A percentile compares a stretch with the other conserved stretches of the same genome.
Evolutionary conservation across 148 eudicot genomes (phyloP).

Genomic region (Rhododendron kiyosumense): DNA sequence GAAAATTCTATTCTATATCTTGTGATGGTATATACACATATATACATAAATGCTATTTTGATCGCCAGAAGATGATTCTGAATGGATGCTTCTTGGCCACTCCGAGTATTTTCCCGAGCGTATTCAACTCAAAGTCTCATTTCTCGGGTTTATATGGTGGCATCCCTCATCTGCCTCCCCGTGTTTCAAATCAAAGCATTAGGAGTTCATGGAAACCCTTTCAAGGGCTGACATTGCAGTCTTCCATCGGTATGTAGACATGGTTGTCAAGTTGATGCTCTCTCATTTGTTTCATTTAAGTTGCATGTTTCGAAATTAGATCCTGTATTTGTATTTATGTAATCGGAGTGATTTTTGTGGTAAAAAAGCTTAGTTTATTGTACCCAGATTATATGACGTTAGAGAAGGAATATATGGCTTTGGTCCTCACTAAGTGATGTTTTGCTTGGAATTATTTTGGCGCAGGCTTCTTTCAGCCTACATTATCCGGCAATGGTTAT

Average conservation of each 20-base stretch:
- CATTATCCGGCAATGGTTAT: not conserved
- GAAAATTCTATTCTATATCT: not conserved
- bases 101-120: not conserved
- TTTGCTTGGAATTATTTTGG: not conserved
- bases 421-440: not conserved
- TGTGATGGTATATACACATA: not conserved
- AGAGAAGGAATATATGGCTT: not conserved
- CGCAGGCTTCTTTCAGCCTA: not conserved
- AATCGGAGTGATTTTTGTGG: not conserved
- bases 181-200: not conserved
- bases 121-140: not conserved
- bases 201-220: not conserved
- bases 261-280: not conserved
- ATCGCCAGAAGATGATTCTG: not conserved
- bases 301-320: not conserved
- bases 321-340: not conserved
- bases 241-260: not conserved
- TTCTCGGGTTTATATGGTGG: not conserved
- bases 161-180: not conserved
- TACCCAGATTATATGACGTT: not conserved
- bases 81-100: not conserved
- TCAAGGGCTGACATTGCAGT: not conserved
- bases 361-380: not conserved
- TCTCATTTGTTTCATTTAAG: not conserved
- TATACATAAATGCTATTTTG: not conserved